Base-by-base conservation (phyloP, 371 early-diverging fungal species). In the Fennellomyces sp. region DNA sequence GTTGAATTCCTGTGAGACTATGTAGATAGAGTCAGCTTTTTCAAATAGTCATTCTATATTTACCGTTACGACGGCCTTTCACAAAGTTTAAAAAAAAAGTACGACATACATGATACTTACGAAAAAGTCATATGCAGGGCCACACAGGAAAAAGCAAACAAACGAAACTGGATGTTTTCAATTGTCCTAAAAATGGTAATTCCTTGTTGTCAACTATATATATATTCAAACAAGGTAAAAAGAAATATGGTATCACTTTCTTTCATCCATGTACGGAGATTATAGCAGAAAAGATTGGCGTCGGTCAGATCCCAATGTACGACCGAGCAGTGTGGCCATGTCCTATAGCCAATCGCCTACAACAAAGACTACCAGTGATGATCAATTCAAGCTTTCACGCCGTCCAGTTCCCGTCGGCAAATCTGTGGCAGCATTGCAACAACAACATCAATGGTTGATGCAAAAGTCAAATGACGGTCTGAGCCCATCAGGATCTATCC, bases 361-460 rank as follows among this genome's bases (percentile, higher is more conserved):
- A 7, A 31, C 12, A 10, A 33, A 17, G 36, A 23, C 31, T 15
- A 36, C 13, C 30, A 35, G 45, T 36, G 42, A 15, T 1, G 58
- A 57, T 12, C 35, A 56, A 25, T 51, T 53, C 49, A 58, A 59
- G 49, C 45, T 59, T 4, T 27, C 60, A n/a, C 49, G 66, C 8
- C 62, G 66, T 23, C 62, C 62, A 41, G 39, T 61, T 3, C 52
- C 64, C 11, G 45, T 23, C 23, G 69, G 72, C 6, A 74, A 74
- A 48, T 70, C 72, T 1, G 78, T 78, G 0, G 78, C 78, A 49
- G 68, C 67, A 6, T 62, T 78, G 30, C 75, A 78, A 42, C 72
- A 73, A 39, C 74, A 69, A 4, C 71, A 74, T 48, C 68, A 77
- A 64, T 69, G 68, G 66, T 52, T 70, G 0, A 65, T 67, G 68